Evolutionary conservation across 768 basidiomycete species (phyloP).

Genomic region (Rhodotorula toruloides): DNA sequence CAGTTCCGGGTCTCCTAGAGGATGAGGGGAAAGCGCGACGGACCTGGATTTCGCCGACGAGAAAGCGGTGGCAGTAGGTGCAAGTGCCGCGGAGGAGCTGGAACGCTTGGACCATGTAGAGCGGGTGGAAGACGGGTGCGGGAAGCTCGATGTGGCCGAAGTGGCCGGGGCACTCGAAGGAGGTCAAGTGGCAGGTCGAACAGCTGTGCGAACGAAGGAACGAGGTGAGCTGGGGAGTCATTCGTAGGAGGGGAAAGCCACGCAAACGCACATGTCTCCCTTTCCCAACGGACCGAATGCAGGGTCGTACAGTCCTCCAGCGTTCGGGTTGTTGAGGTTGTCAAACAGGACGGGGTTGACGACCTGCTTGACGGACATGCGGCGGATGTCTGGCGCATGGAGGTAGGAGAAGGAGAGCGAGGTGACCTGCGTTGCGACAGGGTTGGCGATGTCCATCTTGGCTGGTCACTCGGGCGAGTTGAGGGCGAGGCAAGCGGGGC

Average conservation of each 20-base stretch:
- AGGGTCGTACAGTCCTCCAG: slow-evolving; percentile 90
- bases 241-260: background rate
- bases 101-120: slow-evolving; percentile 89
- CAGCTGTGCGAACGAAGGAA: slow-evolving; percentile 57
- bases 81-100: slow-evolving; percentile 80
- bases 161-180: slow-evolving; percentile 94
- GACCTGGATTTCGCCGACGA: slow-evolving; percentile 49
- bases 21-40: slow-evolving; percentile 34
- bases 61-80: slow-evolving; percentile 86
- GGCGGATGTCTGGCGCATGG: slow-evolving; percentile 74
- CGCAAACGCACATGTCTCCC: slow-evolving; percentile 73
- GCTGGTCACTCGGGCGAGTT: background rate
- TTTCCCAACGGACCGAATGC: slow-evolving; percentile 83
- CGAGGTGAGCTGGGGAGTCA: background rate
- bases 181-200: slow-evolving; percentile 83
- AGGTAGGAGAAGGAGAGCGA: slow-evolving; percentile 91
- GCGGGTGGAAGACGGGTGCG: slow-evolving; percentile 87
- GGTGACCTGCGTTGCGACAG: slow-evolving; percentile 75
- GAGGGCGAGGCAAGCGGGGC: no score
- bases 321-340: slow-evolving; percentile 84
- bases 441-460: slow-evolving; percentile 72
- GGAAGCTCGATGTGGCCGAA: slow-evolving; percentile 97
- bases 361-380: slow-evolving; percentile 96
- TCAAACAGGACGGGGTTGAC: slow-evolving; percentile 88
- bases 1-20: background rate